Base-by-base conservation (phyloP, 2,329 filamentous ascomycete genomes). In the Xylogone sp. region DNA sequence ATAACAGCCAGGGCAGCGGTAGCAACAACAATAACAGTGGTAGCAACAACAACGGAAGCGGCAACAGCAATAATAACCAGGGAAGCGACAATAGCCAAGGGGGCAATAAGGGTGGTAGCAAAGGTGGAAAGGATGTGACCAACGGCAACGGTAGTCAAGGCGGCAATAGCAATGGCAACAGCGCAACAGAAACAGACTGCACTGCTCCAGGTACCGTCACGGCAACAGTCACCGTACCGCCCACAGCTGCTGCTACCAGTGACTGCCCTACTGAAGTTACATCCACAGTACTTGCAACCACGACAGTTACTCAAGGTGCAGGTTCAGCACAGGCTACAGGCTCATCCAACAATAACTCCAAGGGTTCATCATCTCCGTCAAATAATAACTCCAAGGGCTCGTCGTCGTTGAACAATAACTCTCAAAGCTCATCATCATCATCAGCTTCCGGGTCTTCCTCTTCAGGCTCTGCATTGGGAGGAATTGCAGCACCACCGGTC, bases 401-500 rank as follows among this genome's bases (percentile, higher is more conserved):
- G n/a, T n/a, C n/a, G n/a, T n/a, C n/a, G n/a, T n/a, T n/a, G n/a
- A n/a, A n/a, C n/a, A n/a, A n/a, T n/a, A n/a, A n/a, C n/a, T n/a
- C n/a, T n/a, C n/a, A n/a, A n/a, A n/a, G n/a, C n/a, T 34, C 29
- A 19, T 21, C 50, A 3, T 45, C 44, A 12, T 42, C 46, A 3
- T 48, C 48, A 10, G 24, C 50, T 13, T 45, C 42, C 39, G 29
- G 49, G 6, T 46, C 49, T 12, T 6, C 53, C 18, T 42, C 51
- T 10, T 12, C 39, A 12, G 48, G 42, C 8, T 45, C 45, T 3
- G 56, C 59, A 48, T 66, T 84, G 50, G 79, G 73, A 43, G 79
- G 78, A 44, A 56, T 62, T 27, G 68, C 68, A 9, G 77, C 79
- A 3, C 81, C 81, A 9, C 68, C 67, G 7, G 73, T 84, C 22